Conservation (phyloP, 257 asterid genomes). For the Lavandula angustifolia region DNA sequence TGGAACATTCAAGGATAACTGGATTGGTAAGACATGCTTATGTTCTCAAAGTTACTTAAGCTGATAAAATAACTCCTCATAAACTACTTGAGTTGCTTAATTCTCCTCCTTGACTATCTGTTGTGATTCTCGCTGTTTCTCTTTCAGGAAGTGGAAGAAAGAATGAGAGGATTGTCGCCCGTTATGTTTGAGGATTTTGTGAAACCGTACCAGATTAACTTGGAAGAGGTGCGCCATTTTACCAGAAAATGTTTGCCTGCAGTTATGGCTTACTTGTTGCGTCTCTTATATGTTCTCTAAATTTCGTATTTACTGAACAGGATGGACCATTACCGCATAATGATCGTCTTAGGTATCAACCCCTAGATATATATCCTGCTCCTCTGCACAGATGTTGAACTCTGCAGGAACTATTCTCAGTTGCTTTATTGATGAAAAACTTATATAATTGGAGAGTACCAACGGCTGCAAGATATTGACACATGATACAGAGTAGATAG, state of each 20-base stretch:
- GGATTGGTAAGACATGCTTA: conserved; percentile 65
- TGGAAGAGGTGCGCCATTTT: conserved; percentile 55
- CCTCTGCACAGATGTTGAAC: conserved; percentile 76
- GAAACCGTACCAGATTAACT: conserved; percentile 77
- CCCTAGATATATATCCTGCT: conserved; percentile 88
- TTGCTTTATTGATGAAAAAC: not conserved
- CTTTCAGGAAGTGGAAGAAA: conserved; percentile 88
- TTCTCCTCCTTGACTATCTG: not conserved
- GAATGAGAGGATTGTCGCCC: conserved; percentile 61
- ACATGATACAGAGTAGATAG: conserved; percentile 26
- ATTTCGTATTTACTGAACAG: conserved; percentile 39
- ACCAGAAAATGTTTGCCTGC: not conserved
- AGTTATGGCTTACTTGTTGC: not conserved
- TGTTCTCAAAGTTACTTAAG: conserved; percentile 8
- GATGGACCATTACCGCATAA: conserved; percentile 82
- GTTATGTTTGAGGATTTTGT: conserved; percentile 90
- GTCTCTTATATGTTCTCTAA: not conserved
- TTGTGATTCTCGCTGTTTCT: conserved; percentile 20
- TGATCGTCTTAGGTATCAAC: conserved; percentile 59
- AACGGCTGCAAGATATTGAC: not conserved
- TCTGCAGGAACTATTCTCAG: conserved; percentile 5
- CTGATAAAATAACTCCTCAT: conserved; percentile 1
- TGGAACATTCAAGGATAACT: conserved; percentile 79
- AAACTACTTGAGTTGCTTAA: not conserved
- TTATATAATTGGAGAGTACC: not conserved